Evolutionary conservation across 495 filamentous ascomycete species (phyloP).

Genomic region (Penicillium pancosmium): DNA sequence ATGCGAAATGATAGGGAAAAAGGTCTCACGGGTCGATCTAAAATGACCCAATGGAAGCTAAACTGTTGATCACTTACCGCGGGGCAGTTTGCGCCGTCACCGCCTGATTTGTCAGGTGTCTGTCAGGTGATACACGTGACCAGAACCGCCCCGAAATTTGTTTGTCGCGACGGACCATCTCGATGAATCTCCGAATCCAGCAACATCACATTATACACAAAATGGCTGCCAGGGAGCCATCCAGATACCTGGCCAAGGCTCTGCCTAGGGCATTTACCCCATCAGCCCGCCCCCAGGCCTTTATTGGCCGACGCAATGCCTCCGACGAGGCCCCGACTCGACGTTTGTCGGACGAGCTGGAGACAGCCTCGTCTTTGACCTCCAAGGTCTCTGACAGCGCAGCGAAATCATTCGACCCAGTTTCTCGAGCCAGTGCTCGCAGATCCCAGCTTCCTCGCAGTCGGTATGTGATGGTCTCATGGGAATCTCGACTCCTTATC

Average conservation of each 20-base stretch:
- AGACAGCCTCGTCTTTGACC: constrained; percentile 40
- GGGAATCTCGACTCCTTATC: not conserved
- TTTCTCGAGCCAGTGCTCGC: constrained; percentile 52
- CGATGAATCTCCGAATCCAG: constrained; percentile 15
- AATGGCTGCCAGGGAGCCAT: constrained; percentile 50
- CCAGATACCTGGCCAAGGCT: constrained; percentile 47
- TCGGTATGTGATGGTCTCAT: constrained; percentile 55
- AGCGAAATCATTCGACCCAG: constrained; percentile 58
- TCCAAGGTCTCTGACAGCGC: constrained; percentile 26
- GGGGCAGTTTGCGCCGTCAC: constrained; percentile 20
- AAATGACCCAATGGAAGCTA: constrained; percentile 13
- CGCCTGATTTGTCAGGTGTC: constrained; percentile 19
- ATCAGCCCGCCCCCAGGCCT: constrained; percentile 37
- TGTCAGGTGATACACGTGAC: constrained; percentile 21
- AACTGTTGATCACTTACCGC: constrained; percentile 24
- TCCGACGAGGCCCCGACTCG: constrained; percentile 45
- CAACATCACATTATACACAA: constrained; percentile 22
- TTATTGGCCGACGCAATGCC: constrained; percentile 49
- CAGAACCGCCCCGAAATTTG: constrained; percentile 37
- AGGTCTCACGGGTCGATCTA: constrained; percentile 16
- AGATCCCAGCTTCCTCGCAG: constrained; percentile 64
- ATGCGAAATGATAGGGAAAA: constrained; percentile 8
- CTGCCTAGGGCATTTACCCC: constrained; percentile 41
- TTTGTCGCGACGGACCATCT: constrained; percentile 19
- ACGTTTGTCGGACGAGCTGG: constrained; percentile 39